A percentile compares a stretch with the other conserved stretches of the same genome.
Conservation (phyloP, 1,284 basidiomycete genomes). For the Austroboletus rostrupii region DNA sequence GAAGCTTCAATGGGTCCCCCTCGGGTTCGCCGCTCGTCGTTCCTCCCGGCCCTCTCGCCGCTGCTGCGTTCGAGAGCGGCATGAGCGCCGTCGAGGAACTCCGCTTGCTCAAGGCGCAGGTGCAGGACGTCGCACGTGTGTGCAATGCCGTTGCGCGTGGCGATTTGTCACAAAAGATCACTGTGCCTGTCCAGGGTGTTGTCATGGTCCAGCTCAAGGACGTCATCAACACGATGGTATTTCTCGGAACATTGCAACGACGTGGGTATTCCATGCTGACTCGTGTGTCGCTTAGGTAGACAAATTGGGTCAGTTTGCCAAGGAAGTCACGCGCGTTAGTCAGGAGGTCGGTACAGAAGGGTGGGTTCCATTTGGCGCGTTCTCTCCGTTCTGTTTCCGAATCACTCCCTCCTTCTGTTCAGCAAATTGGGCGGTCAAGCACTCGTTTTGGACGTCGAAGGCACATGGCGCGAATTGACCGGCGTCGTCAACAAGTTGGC, state of each 20-base stretch:
- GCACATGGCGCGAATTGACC: conserved; percentile 90
- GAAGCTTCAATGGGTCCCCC: conserved; percentile 29
- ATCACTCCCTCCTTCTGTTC: conserved; percentile 5
- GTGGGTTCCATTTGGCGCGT: conserved; percentile 33
- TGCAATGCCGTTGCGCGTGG: conserved; percentile 95
- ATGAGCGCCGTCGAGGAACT: conserved; percentile 74
- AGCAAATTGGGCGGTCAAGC: conserved; percentile 91
- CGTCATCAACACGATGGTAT: conserved; percentile 95
- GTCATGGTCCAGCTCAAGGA: conserved; percentile 98
- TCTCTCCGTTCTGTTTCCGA: conserved; percentile 12
- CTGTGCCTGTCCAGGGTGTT: conserved; percentile 91
- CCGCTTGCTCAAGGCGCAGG: conserved; percentile 74
- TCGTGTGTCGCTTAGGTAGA: conserved; percentile 48
- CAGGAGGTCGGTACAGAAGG: conserved; percentile 93
- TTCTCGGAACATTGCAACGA: conserved; percentile 5
- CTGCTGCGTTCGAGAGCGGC: conserved; percentile 57
- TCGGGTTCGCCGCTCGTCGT: conserved; percentile 49
- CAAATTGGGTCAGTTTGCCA: conserved; percentile 77
- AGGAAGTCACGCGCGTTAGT: conserved; percentile 82
- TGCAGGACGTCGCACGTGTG: conserved; percentile 84
- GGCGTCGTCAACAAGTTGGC: conserved; percentile 89
- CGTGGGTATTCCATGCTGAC: conserved; percentile 12
- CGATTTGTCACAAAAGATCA: conserved; percentile 94
- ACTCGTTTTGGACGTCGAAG: conserved; percentile 88
- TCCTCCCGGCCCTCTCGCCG: conserved; percentile 53